Percentiles rank a stretch among this genome's conserved stretches.
These are phyloP conservation scores for Tulasnella sp. DNA, from an alignment of 768 basidiomycete species.

Conservation along the genomic window DNA sequence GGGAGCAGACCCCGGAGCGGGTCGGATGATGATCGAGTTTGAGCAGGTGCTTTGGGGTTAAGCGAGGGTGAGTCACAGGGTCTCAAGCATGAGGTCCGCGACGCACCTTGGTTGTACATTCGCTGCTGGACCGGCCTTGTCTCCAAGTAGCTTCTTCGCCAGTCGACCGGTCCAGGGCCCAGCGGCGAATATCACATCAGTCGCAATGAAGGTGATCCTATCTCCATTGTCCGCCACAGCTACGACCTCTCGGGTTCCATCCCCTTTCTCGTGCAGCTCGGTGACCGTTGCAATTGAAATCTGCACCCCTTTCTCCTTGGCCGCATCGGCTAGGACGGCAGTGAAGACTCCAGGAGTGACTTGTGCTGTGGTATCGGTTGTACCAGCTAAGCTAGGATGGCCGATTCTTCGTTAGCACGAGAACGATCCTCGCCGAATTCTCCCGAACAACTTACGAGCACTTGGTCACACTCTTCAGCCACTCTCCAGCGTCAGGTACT, in stretches of 20 bases:
- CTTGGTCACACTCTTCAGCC: conserved; percentile 18
- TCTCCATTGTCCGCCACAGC: conserved; percentile 4
- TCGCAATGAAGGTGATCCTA: conserved; percentile 18
- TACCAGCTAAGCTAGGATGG: conserved; percentile 11
- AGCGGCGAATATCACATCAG: conserved; percentile 36
- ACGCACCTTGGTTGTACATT: conserved; percentile 19
- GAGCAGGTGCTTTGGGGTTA: conserved; percentile 10
- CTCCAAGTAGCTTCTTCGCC: conserved; percentile 28
- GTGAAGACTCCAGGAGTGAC: conserved; percentile 27
- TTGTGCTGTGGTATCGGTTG: conserved; percentile 24
- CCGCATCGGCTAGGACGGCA: conserved; percentile 19
- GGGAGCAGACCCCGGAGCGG: neutral
- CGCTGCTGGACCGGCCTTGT: conserved; percentile 18
- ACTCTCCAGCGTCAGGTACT: conserved; percentile 20
- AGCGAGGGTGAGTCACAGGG: neutral
- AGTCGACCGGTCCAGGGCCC: conserved; percentile 40
- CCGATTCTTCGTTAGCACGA: neutral
- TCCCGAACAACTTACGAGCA: conserved; percentile 11
- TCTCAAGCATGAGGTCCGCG: neutral
- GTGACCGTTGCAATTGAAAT: conserved; percentile 22
- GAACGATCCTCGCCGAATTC: neutral
- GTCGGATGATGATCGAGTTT: conserved; percentile 24
- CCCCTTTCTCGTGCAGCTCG: neutral
- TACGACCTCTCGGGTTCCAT: conserved; percentile 15
- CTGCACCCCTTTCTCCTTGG: conserved; percentile 21